Evolutionary conservation across 495 filamentous ascomycete species (phyloP).

Genomic region (Aspergillus ostianus): DNA sequence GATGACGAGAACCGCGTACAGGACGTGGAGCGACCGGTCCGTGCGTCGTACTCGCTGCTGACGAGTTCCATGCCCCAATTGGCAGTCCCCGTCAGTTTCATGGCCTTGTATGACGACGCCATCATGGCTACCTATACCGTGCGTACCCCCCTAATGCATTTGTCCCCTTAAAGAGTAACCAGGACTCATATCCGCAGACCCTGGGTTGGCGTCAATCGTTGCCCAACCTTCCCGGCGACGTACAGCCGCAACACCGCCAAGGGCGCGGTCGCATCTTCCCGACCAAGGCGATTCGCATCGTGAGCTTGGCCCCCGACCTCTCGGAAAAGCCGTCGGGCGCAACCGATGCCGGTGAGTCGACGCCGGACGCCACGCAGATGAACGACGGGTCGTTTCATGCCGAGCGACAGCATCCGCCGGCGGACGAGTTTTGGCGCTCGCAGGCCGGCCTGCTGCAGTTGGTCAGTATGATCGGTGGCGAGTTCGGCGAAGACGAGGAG

Average conservation of each 20-base stretch:
- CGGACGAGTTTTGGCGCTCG: constrained; percentile 20
- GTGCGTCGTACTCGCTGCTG: constrained; percentile 35
- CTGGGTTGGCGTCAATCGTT: constrained; percentile 33
- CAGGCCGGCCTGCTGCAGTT: constrained; percentile 30
- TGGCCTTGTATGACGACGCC: constrained; percentile 38
- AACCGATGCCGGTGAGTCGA: constrained; percentile 1
- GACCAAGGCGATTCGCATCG: constrained; percentile 36
- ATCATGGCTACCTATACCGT: constrained; percentile 43
- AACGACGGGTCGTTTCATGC: constrained; percentile 12
- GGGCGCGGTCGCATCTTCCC: constrained; percentile 36
- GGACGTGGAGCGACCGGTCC: constrained; percentile 22
- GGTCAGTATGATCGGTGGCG: constrained; percentile 31
- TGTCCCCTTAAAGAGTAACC: background rate
- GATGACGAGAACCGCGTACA: constrained; percentile 34
- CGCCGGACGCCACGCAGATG: background rate
- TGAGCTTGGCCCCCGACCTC: constrained; percentile 33
- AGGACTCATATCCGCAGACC: constrained; percentile 26
- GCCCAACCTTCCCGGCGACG: constrained; percentile 18
- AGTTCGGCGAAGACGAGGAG: constrained; percentile 21
- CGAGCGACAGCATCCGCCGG: constrained; percentile 7
- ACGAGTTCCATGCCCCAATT: constrained; percentile 38
- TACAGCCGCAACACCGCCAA: constrained; percentile 13
- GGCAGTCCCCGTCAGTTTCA: constrained; percentile 39
- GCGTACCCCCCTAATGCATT: constrained; percentile 6
- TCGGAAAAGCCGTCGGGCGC: constrained; percentile 5